Percentiles rank a stretch among this genome's conserved stretches.
Conservation (phyloP, 768 basidiomycete genomes). For the Trichaptum fuscoviolaceum region DNA sequence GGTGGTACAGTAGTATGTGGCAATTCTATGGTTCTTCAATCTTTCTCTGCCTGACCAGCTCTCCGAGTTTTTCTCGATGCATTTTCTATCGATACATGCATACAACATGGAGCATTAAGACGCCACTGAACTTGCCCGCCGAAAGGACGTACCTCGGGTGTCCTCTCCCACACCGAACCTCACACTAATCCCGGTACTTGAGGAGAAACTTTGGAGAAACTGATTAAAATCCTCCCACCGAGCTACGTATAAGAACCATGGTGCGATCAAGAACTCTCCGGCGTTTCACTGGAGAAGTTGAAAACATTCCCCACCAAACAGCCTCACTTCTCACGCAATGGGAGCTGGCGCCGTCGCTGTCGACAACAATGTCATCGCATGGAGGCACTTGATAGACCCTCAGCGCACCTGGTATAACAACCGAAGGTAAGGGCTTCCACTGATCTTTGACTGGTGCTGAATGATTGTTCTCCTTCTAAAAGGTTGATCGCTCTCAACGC, state of each 20-base stretch:
- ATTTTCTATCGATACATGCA: too few species aligned
- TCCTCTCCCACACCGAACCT: not conserved
- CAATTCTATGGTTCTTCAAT: not conserved
- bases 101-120: not conserved
- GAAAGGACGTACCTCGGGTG: not conserved
- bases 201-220: not conserved
- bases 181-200: not conserved
- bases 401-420: constrained; percentile 75
- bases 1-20: not conserved
- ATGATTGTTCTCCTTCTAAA: not conserved
- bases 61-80: not conserved
- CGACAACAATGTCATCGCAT: constrained; percentile 25
- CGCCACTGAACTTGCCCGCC: not conserved
- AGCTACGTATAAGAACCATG: not conserved
- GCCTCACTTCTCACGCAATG: constrained; percentile 37
- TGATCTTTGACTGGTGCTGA: not conserved
- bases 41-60: not conserved
- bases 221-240: not conserved
- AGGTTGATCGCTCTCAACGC: constrained; percentile 60
- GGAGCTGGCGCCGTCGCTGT: constrained; percentile 41
- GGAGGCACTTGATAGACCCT: constrained; percentile 56
- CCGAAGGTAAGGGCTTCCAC: constrained; percentile 41
- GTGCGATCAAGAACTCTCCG: not conserved
- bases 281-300: constrained; percentile 23
- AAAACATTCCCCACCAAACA: constrained; percentile 26